A percentile compares a stretch with the other conserved stretches of the same genome.
Evolutionary conservation across 2,329 filamentous ascomycete genomes (phyloP).

Genomic region (Colletotrichum cereale): DNA sequence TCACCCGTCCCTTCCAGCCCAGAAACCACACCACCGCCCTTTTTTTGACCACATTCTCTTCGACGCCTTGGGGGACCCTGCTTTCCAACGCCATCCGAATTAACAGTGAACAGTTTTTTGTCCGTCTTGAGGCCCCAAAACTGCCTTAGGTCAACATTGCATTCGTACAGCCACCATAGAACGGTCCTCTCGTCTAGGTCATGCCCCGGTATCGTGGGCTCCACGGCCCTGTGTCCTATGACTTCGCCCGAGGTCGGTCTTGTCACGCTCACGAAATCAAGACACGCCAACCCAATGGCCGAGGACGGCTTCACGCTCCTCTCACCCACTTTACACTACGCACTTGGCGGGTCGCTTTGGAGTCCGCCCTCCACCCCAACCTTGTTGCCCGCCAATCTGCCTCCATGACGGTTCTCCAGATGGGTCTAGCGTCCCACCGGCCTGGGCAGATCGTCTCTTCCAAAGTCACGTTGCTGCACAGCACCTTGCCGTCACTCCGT

Average conservation of each 20-base stretch:
- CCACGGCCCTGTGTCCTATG: slow-evolving; percentile 3
- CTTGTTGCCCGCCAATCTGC: slow-evolving; percentile 31
- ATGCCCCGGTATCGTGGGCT: neutral
- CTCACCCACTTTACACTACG: slow-evolving; percentile 40
- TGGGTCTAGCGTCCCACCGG: slow-evolving; percentile 35
- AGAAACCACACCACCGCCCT: slow-evolving; percentile 22
- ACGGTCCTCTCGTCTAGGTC: neutral
- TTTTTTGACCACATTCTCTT: neutral
- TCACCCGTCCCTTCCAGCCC: slow-evolving; percentile 25
- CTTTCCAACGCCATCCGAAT: neutral
- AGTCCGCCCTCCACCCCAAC: slow-evolving; percentile 27
- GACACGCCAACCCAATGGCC: slow-evolving; percentile 30
- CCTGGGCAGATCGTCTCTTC: slow-evolving; percentile 32
- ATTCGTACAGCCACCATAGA: neutral
- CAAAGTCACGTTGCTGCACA: slow-evolving; percentile 29
- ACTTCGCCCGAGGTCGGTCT: slow-evolving; percentile 29
- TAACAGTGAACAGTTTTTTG: neutral
- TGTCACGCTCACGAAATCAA: slow-evolving; percentile 38
- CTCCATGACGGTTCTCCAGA: slow-evolving; percentile 24
- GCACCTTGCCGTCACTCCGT: slow-evolving; percentile 1
- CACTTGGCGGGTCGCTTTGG: slow-evolving; percentile 34
- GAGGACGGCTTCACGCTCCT: slow-evolving; percentile 28
- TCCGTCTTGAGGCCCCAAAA: neutral
- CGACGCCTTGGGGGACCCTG: neutral
- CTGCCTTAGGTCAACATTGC: neutral